Evolutionary conservation across 1,284 basidiomycete genomes (phyloP).

Genomic region (Termitomyces sp.): DNA sequence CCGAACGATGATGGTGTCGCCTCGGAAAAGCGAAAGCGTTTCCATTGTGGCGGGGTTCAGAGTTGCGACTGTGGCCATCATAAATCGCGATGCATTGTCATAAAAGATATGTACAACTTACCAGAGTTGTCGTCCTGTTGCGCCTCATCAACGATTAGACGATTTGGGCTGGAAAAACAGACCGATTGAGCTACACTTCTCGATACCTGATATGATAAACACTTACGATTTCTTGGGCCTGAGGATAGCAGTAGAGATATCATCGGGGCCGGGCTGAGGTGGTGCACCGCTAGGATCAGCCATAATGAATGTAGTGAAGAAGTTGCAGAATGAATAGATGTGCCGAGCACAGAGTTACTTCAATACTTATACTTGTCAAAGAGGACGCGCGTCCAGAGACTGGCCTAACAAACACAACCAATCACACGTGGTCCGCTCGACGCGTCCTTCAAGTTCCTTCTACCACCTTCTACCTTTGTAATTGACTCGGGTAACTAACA

Average conservation of each 20-base stretch:
- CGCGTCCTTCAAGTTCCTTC: conserved; percentile 27
- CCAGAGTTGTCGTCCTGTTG: conserved; percentile 90
- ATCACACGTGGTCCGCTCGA: conserved; percentile 22
- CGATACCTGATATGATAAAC: conserved; percentile 7
- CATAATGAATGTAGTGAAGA: conserved; percentile 34
- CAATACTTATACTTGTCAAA: conserved; percentile 18
- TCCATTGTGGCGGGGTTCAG: conserved; percentile 98
- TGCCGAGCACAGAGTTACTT: conserved; percentile 17
- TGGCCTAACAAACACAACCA: conserved; percentile 34
- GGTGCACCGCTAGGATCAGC: conserved; percentile 77
- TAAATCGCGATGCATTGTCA: conserved; percentile 11
- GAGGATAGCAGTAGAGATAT: conserved; percentile 90
- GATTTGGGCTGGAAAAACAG: conserved; percentile 69
- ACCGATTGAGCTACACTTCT: conserved; percentile 11
- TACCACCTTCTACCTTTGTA: conserved; percentile 24
- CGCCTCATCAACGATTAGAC: conserved; percentile 91
- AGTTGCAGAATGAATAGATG: conserved; percentile 18
- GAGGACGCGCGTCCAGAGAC: conserved; percentile 42
- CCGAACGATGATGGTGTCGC: conserved; percentile 91
- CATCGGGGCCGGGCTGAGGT: conserved; percentile 72
- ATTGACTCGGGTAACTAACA: conserved; percentile 4
- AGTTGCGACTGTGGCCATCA: conserved; percentile 66
- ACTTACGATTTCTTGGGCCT: conserved; percentile 94
- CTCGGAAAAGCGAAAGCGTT: conserved; percentile 87
- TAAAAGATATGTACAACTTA: conserved; percentile 27